phyloP scores from a whole-genome alignment of 1,284 basidiomycete genomes.

The Rhodotorula sp. region DNA sequence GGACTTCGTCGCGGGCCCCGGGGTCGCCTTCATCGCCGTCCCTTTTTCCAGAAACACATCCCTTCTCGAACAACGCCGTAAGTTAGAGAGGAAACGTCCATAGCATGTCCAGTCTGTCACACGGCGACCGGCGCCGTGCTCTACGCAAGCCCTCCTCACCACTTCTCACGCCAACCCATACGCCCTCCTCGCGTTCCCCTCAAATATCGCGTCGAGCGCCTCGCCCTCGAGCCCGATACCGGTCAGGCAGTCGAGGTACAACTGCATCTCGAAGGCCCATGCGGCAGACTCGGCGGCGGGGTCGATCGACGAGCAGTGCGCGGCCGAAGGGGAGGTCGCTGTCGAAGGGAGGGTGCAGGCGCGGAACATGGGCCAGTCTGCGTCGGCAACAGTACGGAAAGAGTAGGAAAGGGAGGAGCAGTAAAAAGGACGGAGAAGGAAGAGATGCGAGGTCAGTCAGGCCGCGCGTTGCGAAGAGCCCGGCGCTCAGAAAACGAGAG shows the following conservation, averaged over 20 bases:
- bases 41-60: too few species aligned
- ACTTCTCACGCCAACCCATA: slow-evolving; percentile 9
- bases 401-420: too few species aligned
- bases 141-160: background rate
- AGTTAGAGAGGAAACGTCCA: too few species aligned
- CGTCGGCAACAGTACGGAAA: too few species aligned
- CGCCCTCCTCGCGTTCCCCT: slow-evolving; percentile 26
- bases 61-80: background rate
- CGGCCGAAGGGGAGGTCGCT: slow-evolving; percentile 3
- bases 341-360: slow-evolving; percentile 6
- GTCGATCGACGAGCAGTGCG: background rate
- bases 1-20: background rate
- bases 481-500: background rate
- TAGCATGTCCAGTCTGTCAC: too few species aligned
- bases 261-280: slow-evolving; percentile 35
- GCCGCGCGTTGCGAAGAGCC: too few species aligned
- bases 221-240: slow-evolving; percentile 35
- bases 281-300: slow-evolving; percentile 16
- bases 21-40: background rate
- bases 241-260: slow-evolving; percentile 31
- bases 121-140: too few species aligned
- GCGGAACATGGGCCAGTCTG: slow-evolving; percentile 44
- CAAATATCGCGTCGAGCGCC: slow-evolving; percentile 37
- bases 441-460: too few species aligned
- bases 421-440: background rate